A percentile compares a stretch with the other conserved stretches of the same genome.
These are phyloP conservation scores for Oehlia diaphana DNA, from an alignment of 192 early-diverging fungal species.

Conservation along the genomic window DNA sequence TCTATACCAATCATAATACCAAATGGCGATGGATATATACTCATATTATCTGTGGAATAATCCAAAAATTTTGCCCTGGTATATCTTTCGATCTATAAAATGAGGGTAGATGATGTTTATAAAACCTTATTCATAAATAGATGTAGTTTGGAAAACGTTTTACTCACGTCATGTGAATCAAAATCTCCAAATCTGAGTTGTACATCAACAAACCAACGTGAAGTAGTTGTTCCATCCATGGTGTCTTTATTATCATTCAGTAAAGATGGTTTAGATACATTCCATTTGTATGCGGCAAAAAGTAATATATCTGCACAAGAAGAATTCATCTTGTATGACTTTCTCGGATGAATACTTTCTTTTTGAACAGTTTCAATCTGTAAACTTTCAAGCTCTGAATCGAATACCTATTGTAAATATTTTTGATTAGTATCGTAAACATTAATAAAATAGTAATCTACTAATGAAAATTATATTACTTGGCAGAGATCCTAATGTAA, in stretches of 20 bases:
- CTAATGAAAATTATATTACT: neutral
- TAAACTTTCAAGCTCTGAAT: conserved; percentile 95
- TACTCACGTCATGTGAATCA: conserved; percentile 85
- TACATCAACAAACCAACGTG: conserved; percentile 98
- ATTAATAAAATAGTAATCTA: neutral
- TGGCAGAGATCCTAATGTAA: neutral
- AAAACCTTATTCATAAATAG: neutral
- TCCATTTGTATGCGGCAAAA: conserved; percentile 98
- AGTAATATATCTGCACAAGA: conserved; percentile 92
- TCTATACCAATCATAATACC: conserved; percentile 98
- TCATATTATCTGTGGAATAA: conserved; percentile 98
- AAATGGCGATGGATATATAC: conserved; percentile 98
- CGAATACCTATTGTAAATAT: conserved; percentile 84
- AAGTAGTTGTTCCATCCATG: conserved; percentile 95
- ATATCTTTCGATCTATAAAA: conserved; percentile 83
- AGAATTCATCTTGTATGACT: conserved; percentile 99
- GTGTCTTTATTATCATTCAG: conserved; percentile 91
- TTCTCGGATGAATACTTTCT: conserved; percentile 98
- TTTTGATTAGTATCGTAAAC: neutral
- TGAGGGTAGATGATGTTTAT: neutral
- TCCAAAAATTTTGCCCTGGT: conserved; percentile 97
- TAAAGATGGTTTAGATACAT: conserved; percentile 91
- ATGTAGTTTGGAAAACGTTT: neutral
- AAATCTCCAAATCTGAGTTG: conserved; percentile 99
- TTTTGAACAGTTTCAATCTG: conserved; percentile 99